Conservation (phyloP, 179 eudicot genomes). For the Carnegiea gigantea region DNA sequence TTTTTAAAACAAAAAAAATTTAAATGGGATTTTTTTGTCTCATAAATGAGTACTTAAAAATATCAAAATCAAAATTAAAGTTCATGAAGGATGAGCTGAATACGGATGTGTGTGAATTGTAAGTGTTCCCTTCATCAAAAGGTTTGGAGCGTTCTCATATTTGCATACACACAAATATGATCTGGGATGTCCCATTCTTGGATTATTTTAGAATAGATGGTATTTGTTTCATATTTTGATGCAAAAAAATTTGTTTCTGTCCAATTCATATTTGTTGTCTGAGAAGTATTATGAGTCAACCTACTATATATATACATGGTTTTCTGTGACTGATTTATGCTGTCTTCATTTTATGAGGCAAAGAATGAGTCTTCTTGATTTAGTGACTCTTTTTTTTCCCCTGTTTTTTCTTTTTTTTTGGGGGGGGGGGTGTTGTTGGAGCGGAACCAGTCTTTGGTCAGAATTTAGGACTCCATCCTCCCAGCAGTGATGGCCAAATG, state of each 20-base stretch:
- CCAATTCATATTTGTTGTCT: background rate
- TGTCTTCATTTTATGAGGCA: background rate
- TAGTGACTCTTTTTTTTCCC: background rate
- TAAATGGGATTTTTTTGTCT: background rate
- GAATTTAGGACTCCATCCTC: background rate
- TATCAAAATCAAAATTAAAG: background rate
- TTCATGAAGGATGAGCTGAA: background rate
- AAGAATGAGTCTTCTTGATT: background rate
- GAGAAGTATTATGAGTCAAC: conserved; percentile 4
- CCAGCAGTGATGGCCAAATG: no score
- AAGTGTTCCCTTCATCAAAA: background rate
- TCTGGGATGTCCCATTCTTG: background rate
- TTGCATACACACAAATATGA: conserved; percentile 8
- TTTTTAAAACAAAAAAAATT: background rate
- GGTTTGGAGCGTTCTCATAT: conserved; percentile 3
- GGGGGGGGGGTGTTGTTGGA: background rate
- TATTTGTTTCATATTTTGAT: background rate
- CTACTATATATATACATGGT: background rate
- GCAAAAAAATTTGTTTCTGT: background rate
- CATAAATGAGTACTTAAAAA: background rate
- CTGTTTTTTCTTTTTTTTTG: background rate
- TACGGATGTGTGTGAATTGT: background rate
- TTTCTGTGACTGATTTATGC: background rate
- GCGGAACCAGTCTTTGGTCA: background rate
- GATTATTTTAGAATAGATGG: background rate